Evolutionary conservation across 176 grass and related monocot genomes (phyloP), one percentile per base, ranked within the genome.

Genomic region (Eremochloa ophiuroides): DNA sequence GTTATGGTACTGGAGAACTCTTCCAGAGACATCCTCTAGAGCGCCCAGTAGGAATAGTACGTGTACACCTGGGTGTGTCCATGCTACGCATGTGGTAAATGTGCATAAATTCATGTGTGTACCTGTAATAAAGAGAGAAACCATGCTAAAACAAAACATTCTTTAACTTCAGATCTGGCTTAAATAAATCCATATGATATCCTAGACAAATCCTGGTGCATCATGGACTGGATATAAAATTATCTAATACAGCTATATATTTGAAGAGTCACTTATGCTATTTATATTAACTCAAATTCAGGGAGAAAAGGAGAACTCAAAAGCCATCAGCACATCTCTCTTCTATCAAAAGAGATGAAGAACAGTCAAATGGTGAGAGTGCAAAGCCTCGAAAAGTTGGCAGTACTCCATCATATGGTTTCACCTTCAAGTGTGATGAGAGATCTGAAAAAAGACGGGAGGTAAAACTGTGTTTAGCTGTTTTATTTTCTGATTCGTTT

Each of bases 351-450:
- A 48, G 43, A 77, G 87, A 89, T 59, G 87, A 89, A 25, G 81
- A 80, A 62, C 83, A 89, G 39, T 64, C 46, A 66, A 76, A 75
- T 66, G 69, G 55, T 76, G 85, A 84, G 66, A 90, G 73, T 68
- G 50, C 84, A 62, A 90, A 83, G 60, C 66, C 78, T 78, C 66
- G 30, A 82, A 84, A 81, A 63, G 38, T 37, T 71, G 78, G 71
- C 18, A 66, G 66, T 33, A 77, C 77, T 77, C 89, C 89, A 71
- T 74, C 89, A 23, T 91, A 91, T 13, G 85, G 82, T 17, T 91
- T 91, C 60, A 85, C 85, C 69, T 91, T 91, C 82, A 91, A 91
- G 73, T 91, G 89, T 30, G 78, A 91, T n/a, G 89, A 91, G 77
- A 85, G 89, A 77, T 86, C 89, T 69, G 85, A 91, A 61, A 91